Evolutionary conservation across 345 rosid genomes (phyloP).

Genomic region (Murraya koenigii): DNA sequence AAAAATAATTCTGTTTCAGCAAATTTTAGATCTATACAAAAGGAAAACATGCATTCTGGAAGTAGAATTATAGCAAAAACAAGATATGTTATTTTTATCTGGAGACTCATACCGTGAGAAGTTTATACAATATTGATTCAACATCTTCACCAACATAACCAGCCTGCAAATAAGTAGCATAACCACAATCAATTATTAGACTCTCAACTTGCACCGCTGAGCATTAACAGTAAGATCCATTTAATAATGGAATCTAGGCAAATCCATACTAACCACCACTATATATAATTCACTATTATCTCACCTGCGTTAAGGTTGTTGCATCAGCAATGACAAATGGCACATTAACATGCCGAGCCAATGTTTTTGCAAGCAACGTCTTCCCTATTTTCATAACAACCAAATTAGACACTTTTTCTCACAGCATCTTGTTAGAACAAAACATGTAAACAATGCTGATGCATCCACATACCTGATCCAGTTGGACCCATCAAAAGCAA

Average conservation of each 20-base stretch:
- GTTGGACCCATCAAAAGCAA: slow-evolving; percentile 96
- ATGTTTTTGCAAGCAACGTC: slow-evolving; percentile 80
- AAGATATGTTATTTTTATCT: not conserved
- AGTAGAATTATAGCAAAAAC: not conserved
- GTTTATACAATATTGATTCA: slow-evolving; percentile 86
- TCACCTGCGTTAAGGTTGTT: slow-evolving; percentile 74
- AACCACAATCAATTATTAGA: not conserved
- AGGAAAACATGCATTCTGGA: not conserved
- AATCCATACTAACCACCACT: not conserved
- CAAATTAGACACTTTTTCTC: slow-evolving; percentile 20
- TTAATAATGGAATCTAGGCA: not conserved
- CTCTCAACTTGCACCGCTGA: not conserved
- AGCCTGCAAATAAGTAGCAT: slow-evolving; percentile 52
- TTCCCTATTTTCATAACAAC: slow-evolving; percentile 49
- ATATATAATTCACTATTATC: not conserved
- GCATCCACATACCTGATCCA: slow-evolving; percentile 68
- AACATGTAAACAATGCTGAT: not conserved
- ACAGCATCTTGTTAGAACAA: not conserved
- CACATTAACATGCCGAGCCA: slow-evolving; percentile 81
- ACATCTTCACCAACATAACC: slow-evolving; percentile 99
- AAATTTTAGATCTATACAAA: not conserved
- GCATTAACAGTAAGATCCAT: not conserved
- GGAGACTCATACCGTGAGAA: slow-evolving; percentile 58
- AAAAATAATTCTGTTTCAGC: not conserved
- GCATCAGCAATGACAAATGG: slow-evolving; percentile 90